A percentile compares a stretch with the other conserved stretches of the same genome.
Evolutionary conservation across 176 grass and related monocot species (phyloP).

Genomic region (Phoenix dactylifera): DNA sequence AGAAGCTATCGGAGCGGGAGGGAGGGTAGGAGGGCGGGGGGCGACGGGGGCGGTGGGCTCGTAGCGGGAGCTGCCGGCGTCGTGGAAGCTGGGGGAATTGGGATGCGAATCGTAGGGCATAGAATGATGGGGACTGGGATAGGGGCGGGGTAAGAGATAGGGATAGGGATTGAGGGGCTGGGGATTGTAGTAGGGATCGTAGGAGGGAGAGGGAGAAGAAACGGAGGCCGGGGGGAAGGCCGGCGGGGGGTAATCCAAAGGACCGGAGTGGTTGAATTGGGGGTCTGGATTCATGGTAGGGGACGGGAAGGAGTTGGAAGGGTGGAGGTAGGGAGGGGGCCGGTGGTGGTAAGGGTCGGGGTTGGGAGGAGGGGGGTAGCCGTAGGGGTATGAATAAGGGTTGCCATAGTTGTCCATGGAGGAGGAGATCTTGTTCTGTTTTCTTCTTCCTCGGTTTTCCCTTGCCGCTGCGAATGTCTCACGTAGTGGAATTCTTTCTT

Average conservation of each 20-base stretch:
- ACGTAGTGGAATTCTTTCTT: too few species aligned
- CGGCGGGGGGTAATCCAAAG: constrained; percentile 32
- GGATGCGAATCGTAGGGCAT: not conserved
- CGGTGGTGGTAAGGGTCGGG: not conserved
- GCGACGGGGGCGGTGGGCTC: not conserved
- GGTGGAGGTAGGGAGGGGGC: constrained; percentile 24
- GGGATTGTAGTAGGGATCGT: constrained; percentile 18
- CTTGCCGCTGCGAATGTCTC: too few species aligned
- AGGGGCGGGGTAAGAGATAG: not conserved
- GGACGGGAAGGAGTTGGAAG: constrained; percentile 33
- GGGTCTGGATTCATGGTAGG: not conserved
- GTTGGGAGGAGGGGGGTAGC: not conserved
- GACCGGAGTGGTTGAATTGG: constrained; percentile 37
- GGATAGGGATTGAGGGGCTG: not conserved
- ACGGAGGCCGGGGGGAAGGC: constrained; percentile 17
- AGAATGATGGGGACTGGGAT: not conserved
- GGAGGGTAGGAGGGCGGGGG: not conserved
- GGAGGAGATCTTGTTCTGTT: too few species aligned
- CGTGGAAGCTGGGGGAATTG: constrained; percentile 3
- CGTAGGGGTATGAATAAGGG: not conserved
- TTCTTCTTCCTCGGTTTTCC: too few species aligned
- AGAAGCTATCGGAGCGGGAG: not conserved
- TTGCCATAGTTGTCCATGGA: constrained; percentile 5
- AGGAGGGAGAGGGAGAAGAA: constrained; percentile 9
- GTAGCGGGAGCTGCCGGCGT: not conserved